phyloP scores from a whole-genome alignment of 768 basidiomycete species.

The Exidia glandulosa region DNA sequence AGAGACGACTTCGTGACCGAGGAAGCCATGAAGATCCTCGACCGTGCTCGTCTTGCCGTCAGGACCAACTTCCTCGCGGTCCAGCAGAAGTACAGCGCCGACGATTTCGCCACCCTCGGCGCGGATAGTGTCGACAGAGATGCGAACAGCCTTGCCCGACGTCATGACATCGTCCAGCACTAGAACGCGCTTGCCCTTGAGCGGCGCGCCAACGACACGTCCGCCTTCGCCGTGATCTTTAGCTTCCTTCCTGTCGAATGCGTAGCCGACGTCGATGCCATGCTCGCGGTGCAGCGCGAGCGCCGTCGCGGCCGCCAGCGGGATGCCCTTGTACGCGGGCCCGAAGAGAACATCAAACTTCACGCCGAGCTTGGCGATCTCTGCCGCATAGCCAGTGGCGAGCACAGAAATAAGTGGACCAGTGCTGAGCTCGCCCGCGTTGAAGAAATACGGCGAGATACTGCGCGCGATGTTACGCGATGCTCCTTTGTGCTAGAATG shows the following conservation, averaged over 20 bases:
- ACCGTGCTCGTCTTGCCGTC: conserved; percentile 63
- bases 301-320: conserved; percentile 78
- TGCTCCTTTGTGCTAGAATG: background rate
- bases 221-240: conserved; percentile 98
- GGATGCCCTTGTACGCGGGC: conserved; percentile 95
- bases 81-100: conserved; percentile 79
- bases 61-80: conserved; percentile 76
- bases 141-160: conserved; percentile 76
- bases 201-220: conserved; percentile 71
- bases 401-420: conserved; percentile 71
- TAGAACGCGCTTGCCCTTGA: conserved; percentile 73
- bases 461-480: conserved; percentile 27
- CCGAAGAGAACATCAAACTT: conserved; percentile 83
- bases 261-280: conserved; percentile 60
- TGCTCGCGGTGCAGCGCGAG: conserved; percentile 62
- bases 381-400: conserved; percentile 72
- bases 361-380: conserved; percentile 35
- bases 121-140: conserved; percentile 65
- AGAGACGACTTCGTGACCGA: conserved; percentile 63
- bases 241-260: conserved; percentile 89
- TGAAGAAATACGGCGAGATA: conserved; percentile 94
- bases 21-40: conserved; percentile 63
- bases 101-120: conserved; percentile 69
- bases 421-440: conserved; percentile 78
- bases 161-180: conserved; percentile 97